Evolutionary conservation across 2,329 filamentous ascomycete species (phyloP).

Genomic region (Endocalyx cinctus): DNA sequence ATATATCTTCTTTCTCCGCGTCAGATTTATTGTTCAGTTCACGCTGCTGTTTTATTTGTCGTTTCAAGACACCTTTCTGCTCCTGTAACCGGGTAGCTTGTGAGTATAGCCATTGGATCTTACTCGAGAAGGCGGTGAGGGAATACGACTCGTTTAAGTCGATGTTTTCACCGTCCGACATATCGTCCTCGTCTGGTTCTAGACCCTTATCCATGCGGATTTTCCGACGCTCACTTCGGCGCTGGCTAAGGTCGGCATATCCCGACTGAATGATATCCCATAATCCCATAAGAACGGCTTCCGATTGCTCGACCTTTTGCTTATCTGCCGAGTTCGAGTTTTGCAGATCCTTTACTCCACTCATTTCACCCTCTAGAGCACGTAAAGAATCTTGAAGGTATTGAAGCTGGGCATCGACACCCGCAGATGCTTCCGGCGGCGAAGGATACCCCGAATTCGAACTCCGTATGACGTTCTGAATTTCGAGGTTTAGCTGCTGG

Average conservation of each 20-base stretch:
- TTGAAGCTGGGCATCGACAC: slow-evolving; percentile 61
- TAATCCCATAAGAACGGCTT: slow-evolving; percentile 46
- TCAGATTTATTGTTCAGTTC: slow-evolving; percentile 88
- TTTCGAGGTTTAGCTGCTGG: slow-evolving; percentile 57
- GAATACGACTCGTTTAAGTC: slow-evolving; percentile 61
- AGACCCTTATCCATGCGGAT: slow-evolving; percentile 53
- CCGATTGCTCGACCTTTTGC: slow-evolving; percentile 50
- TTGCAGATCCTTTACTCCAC: slow-evolving; percentile 28
- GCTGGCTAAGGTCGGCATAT: slow-evolving; percentile 50
- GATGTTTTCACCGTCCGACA: slow-evolving; percentile 58
- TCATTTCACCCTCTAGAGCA: slow-evolving; percentile 41
- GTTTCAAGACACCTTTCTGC: slow-evolving; percentile 82
- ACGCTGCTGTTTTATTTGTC: slow-evolving; percentile 92
- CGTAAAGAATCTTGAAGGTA: slow-evolving; percentile 62
- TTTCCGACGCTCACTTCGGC: slow-evolving; percentile 49
- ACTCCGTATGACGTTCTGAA: slow-evolving; percentile 53
- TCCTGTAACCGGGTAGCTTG: slow-evolving; percentile 76
- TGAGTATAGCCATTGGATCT: slow-evolving; percentile 73
- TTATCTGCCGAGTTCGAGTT: slow-evolving; percentile 26
- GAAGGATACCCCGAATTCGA: slow-evolving; percentile 46
- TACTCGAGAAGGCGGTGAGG: slow-evolving; percentile 69
- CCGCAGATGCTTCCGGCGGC: slow-evolving; percentile 53
- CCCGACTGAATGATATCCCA: slow-evolving; percentile 56
- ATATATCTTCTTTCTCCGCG: slow-evolving; percentile 59
- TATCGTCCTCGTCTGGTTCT: slow-evolving; percentile 54